Percentiles rank a stretch among this genome's conserved stretches.
These are phyloP conservation scores for Volvox reticuliferus DNA, from an alignment of 139 green algal species.

Conservation along the genomic window DNA sequence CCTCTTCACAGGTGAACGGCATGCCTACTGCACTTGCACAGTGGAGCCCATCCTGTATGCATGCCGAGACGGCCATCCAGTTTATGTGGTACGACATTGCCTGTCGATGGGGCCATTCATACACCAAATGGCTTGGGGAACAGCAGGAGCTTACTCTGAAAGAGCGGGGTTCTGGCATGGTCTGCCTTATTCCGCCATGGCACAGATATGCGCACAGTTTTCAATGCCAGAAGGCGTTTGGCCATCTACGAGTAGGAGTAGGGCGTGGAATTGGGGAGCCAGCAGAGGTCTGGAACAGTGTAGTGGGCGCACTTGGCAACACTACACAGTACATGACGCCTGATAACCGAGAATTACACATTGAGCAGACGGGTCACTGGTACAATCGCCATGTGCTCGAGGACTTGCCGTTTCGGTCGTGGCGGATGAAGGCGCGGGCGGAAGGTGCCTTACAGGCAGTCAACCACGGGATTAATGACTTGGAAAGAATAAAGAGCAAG, in stretches of 20 bases:
- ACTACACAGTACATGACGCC: not conserved
- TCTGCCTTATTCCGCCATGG: not conserved
- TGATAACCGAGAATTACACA: not conserved
- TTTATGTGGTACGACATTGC: slow-evolving; percentile 40
- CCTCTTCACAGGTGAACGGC: slow-evolving; percentile 4
- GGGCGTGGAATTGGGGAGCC: not conserved
- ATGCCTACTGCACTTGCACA: not conserved
- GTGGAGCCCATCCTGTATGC: not conserved
- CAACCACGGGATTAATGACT: not conserved
- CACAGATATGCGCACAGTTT: not conserved
- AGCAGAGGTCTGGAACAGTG: not conserved
- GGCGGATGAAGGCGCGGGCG: not conserved
- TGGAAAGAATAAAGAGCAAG: not conserved
- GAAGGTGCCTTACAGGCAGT: not conserved
- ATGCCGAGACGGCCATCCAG: not conserved
- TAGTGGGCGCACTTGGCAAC: not conserved
- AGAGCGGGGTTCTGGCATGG: not conserved
- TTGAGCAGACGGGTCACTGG: not conserved
- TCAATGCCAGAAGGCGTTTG: not conserved
- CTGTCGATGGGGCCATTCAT: not conserved
- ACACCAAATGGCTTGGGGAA: not conserved
- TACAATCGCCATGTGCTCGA: not conserved
- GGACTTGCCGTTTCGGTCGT: not conserved
- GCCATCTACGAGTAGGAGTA: not conserved
- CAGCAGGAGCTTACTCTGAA: not conserved